Evolutionary conservation across 371 early-diverging fungal species (phyloP).

Genomic region (Rhizopus stolonifer): DNA sequence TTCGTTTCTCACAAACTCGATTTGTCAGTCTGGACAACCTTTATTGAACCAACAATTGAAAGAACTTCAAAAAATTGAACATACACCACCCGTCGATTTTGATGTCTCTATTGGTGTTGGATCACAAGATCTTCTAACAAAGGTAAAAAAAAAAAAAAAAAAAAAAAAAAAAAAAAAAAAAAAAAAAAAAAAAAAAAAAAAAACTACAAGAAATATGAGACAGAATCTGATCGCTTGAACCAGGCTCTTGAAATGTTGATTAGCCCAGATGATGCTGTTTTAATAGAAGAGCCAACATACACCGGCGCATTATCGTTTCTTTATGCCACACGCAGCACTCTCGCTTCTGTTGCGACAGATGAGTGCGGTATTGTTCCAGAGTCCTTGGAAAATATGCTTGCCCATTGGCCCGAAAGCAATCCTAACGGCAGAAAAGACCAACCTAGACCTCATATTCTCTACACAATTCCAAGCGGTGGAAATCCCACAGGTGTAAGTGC

Average conservation of each 20-base stretch:
- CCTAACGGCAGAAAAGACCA: conserved; percentile 36
- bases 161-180: too few relatives aligned
- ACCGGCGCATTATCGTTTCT: conserved; percentile 74
- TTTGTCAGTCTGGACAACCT: conserved; percentile 58
- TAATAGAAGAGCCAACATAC: conserved; percentile 78
- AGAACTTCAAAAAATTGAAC: conserved; percentile 61
- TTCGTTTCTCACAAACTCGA: background rate
- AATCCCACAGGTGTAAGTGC: conserved; percentile 78
- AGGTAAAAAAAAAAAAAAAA: conserved; percentile 31
- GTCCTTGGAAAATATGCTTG: conserved; percentile 46
- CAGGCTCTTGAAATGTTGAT: conserved; percentile 74
- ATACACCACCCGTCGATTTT: conserved; percentile 59
- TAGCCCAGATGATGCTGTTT: conserved; percentile 58
- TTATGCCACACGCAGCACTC: conserved; percentile 61
- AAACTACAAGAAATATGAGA: too few relatives aligned
- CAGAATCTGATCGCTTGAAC: too few relatives aligned
- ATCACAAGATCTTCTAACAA: conserved; percentile 75
- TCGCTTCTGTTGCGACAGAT: conserved; percentile 62
- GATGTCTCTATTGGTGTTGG: conserved; percentile 73
- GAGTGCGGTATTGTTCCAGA: conserved; percentile 54
- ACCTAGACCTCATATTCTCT: conserved; percentile 47
- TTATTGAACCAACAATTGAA: conserved; percentile 64
- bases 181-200: too few relatives aligned
- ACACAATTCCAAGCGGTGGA: conserved; percentile 67
- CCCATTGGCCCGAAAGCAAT: conserved; percentile 46